phyloP scores from a whole-genome alignment of 2,329 filamentous ascomycete genomes.

The Colletotrichum chrysophilum region DNA sequence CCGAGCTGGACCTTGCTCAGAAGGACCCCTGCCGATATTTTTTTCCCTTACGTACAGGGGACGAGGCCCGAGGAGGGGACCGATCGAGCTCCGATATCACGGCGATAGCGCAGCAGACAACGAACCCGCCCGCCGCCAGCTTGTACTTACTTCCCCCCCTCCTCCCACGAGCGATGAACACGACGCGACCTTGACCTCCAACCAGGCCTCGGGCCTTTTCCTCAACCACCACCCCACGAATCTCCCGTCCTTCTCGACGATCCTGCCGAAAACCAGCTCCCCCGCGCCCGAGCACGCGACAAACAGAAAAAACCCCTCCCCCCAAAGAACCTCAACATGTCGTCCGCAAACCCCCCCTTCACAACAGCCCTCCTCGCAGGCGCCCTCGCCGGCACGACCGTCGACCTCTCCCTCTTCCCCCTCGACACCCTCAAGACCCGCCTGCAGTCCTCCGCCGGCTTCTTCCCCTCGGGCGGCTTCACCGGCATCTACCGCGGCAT shows the following conservation, averaged over 20 bases:
- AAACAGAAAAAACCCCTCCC: neutral
- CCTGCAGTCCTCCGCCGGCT: slow-evolving; percentile 81
- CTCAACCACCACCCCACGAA: neutral
- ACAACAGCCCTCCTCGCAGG: slow-evolving; percentile 75
- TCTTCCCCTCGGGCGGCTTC: slow-evolving; percentile 86
- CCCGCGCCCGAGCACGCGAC: slow-evolving; percentile 1
- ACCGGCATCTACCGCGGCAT: slow-evolving; percentile 91
- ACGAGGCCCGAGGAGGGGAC: neutral
- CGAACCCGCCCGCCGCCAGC: neutral
- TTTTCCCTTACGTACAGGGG: neutral
- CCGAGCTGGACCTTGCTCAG: neutral
- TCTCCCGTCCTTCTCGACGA: neutral
- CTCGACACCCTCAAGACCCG: slow-evolving; percentile 99
- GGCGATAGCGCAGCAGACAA: neutral
- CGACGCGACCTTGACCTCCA: neutral
- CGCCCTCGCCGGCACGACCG: slow-evolving; percentile 90
- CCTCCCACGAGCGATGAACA: neutral
- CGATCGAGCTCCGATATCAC: slow-evolving; percentile 17
- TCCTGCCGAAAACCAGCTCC: neutral
- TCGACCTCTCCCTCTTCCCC: slow-evolving; percentile 95
- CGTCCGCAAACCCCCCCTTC: slow-evolving; percentile 45
- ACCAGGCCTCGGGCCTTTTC: neutral
- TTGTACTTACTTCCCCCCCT: neutral
- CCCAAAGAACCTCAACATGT: neutral
- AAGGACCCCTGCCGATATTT: neutral